phyloP scores from a whole-genome alignment of 78 protist genomes.

The Protostelium mycophagum region DNA sequence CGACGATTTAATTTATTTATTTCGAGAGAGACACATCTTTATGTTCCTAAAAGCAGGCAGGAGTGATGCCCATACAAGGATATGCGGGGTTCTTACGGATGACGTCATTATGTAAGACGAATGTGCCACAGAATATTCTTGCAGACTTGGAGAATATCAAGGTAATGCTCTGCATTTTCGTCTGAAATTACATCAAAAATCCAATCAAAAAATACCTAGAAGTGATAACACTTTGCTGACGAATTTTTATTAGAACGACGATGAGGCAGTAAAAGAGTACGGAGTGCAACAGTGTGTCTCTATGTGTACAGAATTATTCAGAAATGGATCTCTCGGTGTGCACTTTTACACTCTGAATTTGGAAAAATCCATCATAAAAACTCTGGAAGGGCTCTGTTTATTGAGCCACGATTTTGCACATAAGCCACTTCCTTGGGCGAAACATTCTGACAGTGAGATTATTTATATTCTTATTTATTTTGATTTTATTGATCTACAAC shows the following conservation, averaged over 20 bases:
- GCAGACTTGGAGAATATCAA: slow-evolving; percentile 71
- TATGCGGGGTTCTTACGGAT: slow-evolving; percentile 79
- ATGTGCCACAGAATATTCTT: slow-evolving; percentile 50
- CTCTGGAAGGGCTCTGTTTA: slow-evolving; percentile 44
- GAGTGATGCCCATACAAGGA: slow-evolving; percentile 89
- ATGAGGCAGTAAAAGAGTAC: slow-evolving; percentile 79
- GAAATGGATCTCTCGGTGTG: slow-evolving; percentile 70
- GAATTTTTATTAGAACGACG: slow-evolving; percentile 66
- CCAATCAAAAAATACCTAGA: not conserved
- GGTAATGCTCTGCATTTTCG: too few species aligned
- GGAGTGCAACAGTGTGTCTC: slow-evolving; percentile 71
- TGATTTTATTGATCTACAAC: not conserved
- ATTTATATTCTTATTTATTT: slow-evolving; percentile 7
- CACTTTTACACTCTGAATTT: slow-evolving; percentile 96
- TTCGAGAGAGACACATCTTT: too few species aligned
- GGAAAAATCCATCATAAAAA: slow-evolving; percentile 61
- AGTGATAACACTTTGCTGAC: not conserved
- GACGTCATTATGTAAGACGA: slow-evolving; percentile 66
- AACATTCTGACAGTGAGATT: not conserved
- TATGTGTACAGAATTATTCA: slow-evolving; percentile 64
- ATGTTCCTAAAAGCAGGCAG: not conserved
- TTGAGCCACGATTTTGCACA: slow-evolving; percentile 16
- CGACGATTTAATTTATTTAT: too few species aligned
- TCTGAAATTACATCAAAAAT: too few species aligned
- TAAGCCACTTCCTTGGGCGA: slow-evolving; percentile 56